Base-by-base conservation (phyloP, 2,329 filamentous ascomycete genomes). In the Pseudogymnoascus sp. region DNA sequence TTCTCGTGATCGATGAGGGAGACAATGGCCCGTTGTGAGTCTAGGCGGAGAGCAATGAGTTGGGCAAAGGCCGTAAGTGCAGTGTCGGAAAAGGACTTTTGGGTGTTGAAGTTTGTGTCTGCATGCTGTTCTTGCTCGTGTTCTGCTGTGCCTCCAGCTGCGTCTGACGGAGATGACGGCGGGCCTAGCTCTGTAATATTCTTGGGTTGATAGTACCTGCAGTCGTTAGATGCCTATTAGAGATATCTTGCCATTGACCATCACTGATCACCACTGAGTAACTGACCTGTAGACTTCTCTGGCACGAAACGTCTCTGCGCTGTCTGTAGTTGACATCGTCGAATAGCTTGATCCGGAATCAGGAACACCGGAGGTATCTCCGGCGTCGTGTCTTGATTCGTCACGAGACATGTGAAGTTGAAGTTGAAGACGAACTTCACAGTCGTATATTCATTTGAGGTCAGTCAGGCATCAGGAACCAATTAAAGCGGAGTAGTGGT, bases 11-110 rank as follows among this genome's bases (percentile, higher is more conserved):
- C 74, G 35, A 77, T 72, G 23, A 79, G 67, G 15, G 74, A 75
- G 15, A 79, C 71, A 65, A 79, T 72, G 48, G 70, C 72, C 10
- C 77, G 72, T 61, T 74, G 73, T 33, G 73, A 73, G 28, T 72
- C 68, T 57, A 80, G 68, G 0, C 76, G 71, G 13, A 80, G 68
- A 0, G 76, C 72, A 6, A 73, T 74, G 15, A 80, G 70, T 65
- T 80, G 78, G 1, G 77, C 67, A 59, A 73, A 70, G 3, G 71
- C 70, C 3, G 69, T 68, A 33, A 77, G 70, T 45, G 73, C 73
- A 2, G 74, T 75, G 65, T 76, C 76, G 35, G 72, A 66, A 57
- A 45, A 45, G 19, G 39, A 45, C 21, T 23, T 45, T 26, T 45
- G 39, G 5, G 39, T 45, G n/a, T 45, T 12, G n/a, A 45, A 45